phyloP scores from a whole-genome alignment of 129 eudicot species.

The Centrapalus pauciflorus region DNA sequence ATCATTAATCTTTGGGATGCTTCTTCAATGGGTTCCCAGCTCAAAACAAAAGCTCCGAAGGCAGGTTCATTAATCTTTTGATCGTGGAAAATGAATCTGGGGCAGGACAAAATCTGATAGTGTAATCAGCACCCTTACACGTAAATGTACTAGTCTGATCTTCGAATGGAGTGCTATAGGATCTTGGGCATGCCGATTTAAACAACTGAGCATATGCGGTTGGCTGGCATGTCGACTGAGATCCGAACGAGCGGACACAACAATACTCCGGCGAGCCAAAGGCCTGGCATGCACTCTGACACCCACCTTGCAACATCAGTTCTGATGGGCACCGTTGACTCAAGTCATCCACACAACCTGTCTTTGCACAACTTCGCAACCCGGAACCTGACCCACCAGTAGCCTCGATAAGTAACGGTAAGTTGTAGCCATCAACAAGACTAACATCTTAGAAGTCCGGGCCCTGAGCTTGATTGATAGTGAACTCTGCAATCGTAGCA shows the following conservation, averaged over 20 bases:
- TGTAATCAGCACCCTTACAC: constrained; percentile 12
- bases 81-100: constrained; percentile 2
- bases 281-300: constrained; percentile 30
- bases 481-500: background rate
- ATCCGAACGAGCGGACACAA: constrained; percentile 5
- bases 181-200: constrained; percentile 28
- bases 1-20: constrained; percentile 3
- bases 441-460: constrained; percentile 28
- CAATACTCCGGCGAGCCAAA: constrained; percentile 36
- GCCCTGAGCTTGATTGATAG: background rate
- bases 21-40: constrained; percentile 21
- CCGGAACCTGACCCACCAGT: constrained; percentile 20
- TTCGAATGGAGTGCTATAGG: constrained; percentile 16
- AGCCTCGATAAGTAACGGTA: constrained; percentile 34
- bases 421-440: constrained; percentile 32
- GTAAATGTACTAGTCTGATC: constrained; percentile 4
- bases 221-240: constrained; percentile 18
- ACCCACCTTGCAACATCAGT: constrained; percentile 20
- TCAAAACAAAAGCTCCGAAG: constrained; percentile 25
- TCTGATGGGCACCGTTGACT: constrained; percentile 23
- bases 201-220: constrained; percentile 27
- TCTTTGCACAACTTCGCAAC: constrained; percentile 18
- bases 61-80: background rate
- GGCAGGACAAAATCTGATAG: constrained; percentile 18
- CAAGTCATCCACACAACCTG: constrained; percentile 31